Conservation (phyloP, 2,329 filamentous ascomycete genomes). For the Fusarium anguioides region DNA sequence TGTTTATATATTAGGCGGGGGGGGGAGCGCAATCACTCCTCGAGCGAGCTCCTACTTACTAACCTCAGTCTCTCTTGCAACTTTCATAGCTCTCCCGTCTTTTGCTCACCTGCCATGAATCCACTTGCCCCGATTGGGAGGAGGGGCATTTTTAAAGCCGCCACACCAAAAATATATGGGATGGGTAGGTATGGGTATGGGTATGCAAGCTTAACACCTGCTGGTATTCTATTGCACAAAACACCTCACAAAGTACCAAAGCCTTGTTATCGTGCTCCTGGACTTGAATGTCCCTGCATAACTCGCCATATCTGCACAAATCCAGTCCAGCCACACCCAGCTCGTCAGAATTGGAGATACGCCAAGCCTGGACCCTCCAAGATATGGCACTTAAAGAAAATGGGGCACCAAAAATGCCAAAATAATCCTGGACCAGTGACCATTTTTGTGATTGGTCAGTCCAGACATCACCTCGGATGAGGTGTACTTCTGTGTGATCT, state of each 20-base stretch:
- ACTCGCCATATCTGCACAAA: constrained; percentile 34
- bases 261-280: background rate
- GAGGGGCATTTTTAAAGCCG: constrained; percentile 42
- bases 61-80: constrained; percentile 29
- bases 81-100: constrained; percentile 30
- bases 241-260: constrained; percentile 26
- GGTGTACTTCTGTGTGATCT: constrained; percentile 52
- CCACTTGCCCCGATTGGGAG: constrained; percentile 40
- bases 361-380: constrained; percentile 41
- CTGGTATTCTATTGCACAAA: constrained; percentile 38
- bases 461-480: constrained; percentile 50
- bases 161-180: constrained; percentile 40
- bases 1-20: constrained; percentile 72
- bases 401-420: constrained; percentile 49
- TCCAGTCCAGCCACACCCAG: constrained; percentile 44
- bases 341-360: constrained; percentile 26
- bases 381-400: constrained; percentile 48
- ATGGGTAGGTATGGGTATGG: too few relatives aligned
- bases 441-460: constrained; percentile 56
- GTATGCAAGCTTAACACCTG: constrained; percentile 36
- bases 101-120: constrained; percentile 42
- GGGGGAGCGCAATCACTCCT: constrained; percentile 67
- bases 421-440: constrained; percentile 50
- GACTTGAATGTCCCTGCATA: constrained; percentile 24
- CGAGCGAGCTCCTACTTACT: constrained; percentile 48